phyloP scores from a whole-genome alignment of 805 yeast species.

The Metschnikowia hibisci region DNA sequence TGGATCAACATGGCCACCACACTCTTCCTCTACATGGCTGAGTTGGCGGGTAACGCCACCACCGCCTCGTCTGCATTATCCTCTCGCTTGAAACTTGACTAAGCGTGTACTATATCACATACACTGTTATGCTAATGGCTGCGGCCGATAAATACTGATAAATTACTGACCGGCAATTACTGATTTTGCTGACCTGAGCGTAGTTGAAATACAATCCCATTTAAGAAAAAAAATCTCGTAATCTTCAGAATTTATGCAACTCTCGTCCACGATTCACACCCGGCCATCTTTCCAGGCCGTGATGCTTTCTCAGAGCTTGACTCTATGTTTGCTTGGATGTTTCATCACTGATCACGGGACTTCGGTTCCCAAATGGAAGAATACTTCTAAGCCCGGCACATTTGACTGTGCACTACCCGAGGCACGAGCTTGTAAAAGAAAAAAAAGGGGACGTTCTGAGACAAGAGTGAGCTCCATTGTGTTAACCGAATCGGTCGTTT shows the following conservation, averaged over 20 bases:
- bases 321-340: conserved; percentile 78
- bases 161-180: background rate
- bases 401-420: conserved; percentile 57
- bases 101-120: conserved; percentile 8
- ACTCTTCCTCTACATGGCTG: conserved; percentile 73
- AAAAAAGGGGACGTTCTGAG: conserved; percentile 53
- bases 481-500: conserved; percentile 54
- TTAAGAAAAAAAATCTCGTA: background rate
- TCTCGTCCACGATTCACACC: conserved; percentile 58
- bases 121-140: background rate
- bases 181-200: background rate
- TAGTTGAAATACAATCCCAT: background rate
- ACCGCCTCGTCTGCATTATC: conserved; percentile 33
- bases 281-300: conserved; percentile 47
- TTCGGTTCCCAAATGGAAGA: conserved; percentile 19
- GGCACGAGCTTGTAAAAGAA: conserved; percentile 27
- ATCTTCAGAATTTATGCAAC: conserved; percentile 48
- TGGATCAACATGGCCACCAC: conserved; percentile 90
- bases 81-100: conserved; percentile 43
- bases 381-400: conserved; percentile 49
- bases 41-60: conserved; percentile 48
- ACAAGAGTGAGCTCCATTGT: conserved; percentile 86
- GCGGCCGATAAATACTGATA: no score
- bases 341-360: conserved; percentile 53
- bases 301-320: conserved; percentile 76